A percentile compares a stretch with the other conserved stretches of the same genome.
Evolutionary conservation across 1,284 basidiomycete genomes (phyloP).

Genomic region (Irpex lacteus): DNA sequence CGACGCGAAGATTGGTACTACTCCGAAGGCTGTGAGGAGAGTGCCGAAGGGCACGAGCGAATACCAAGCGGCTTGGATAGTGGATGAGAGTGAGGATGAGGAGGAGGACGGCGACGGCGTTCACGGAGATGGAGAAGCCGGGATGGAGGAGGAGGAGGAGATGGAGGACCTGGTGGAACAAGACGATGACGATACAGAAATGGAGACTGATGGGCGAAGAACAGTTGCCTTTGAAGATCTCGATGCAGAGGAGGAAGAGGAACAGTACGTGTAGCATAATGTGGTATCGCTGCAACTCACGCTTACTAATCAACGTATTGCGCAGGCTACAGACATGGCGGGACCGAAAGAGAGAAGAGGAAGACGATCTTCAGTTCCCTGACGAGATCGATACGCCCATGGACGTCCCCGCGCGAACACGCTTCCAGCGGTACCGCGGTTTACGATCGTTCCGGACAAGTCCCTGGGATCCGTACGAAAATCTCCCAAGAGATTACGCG

Average conservation of each 20-base stretch:
- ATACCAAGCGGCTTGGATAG: constrained; percentile 93
- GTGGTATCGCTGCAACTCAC: not conserved
- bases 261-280: constrained; percentile 55
- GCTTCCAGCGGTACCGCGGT: constrained; percentile 93
- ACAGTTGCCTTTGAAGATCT: constrained; percentile 71
- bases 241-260: constrained; percentile 80
- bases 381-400: constrained; percentile 98
- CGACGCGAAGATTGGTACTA: constrained; percentile 64
- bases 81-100: constrained; percentile 79
- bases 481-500: constrained; percentile 91
- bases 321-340: constrained; percentile 69
- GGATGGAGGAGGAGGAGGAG: constrained; percentile 60
- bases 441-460: constrained; percentile 92
- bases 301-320: not conserved
- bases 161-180: constrained; percentile 55
- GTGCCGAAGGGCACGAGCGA: constrained; percentile 90
- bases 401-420: constrained; percentile 78
- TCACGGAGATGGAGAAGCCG: constrained; percentile 38
- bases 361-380: constrained; percentile 84
- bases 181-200: constrained; percentile 47
- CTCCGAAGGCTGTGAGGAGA: constrained; percentile 70
- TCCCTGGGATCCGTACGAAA: constrained; percentile 98
- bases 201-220: constrained; percentile 62
- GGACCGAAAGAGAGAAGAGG: constrained; percentile 65
- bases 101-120: constrained; percentile 42